Evolutionary conservation across 805 yeast genomes (phyloP).

Genomic region (Debaryomyces castellii): DNA sequence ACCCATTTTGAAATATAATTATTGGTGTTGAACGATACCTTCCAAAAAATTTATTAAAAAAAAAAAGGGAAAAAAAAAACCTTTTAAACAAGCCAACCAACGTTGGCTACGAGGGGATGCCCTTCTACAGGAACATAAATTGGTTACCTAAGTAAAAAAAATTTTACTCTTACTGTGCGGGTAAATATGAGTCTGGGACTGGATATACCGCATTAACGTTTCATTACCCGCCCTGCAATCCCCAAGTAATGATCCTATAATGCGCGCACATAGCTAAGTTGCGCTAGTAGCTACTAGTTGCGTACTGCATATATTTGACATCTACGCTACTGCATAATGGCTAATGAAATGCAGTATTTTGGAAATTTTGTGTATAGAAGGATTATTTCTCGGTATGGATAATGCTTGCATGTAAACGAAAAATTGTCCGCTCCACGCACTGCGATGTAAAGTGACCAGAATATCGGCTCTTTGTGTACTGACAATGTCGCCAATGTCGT

Average conservation of each 20-base stretch:
- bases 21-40: constrained; percentile 22
- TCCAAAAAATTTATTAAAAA: constrained; percentile 8
- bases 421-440: background rate
- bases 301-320: background rate
- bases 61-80: constrained; percentile 15
- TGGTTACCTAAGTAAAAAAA: constrained; percentile 7
- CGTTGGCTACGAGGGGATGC: constrained; percentile 15
- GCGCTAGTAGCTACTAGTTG: background rate
- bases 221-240: constrained; percentile 1
- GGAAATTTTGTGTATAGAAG: background rate
- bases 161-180: constrained; percentile 6
- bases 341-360: background rate
- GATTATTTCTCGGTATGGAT: background rate
- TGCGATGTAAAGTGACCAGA: background rate
- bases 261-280: too few relatives aligned
- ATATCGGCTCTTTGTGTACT: too few relatives aligned
- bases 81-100: constrained; percentile 9
- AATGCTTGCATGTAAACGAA: background rate
- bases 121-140: background rate
- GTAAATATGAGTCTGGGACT: constrained; percentile 9
- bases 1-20: constrained; percentile 34
- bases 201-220: constrained; percentile 6
- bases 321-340: background rate
- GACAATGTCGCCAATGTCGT: too few relatives aligned
- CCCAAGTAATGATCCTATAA: background rate